phyloP scores from a whole-genome alignment of 331 rosid genomes.

The Quercus tomentella region DNA sequence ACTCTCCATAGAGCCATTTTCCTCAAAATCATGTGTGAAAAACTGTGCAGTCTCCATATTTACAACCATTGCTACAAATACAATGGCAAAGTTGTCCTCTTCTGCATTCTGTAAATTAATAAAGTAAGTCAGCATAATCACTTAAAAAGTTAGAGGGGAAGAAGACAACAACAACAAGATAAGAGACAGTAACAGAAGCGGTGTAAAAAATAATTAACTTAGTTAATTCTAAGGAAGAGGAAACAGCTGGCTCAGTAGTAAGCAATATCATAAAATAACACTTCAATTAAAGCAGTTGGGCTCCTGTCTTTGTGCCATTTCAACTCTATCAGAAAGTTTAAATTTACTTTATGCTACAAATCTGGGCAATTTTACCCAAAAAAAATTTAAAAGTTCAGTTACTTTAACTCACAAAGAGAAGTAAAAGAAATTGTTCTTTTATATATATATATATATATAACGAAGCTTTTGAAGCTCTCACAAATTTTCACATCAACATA shows the following conservation, averaged over 20 bases:
- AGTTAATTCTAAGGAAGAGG: no score
- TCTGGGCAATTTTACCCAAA: no score
- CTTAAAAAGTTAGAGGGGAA: background rate
- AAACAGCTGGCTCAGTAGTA: background rate
- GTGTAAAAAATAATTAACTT: background rate
- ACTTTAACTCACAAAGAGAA: no score
- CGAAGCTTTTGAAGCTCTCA: no score
- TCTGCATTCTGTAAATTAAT: conserved; percentile 52
- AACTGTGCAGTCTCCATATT: conserved; percentile 99
- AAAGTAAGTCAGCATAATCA: background rate
- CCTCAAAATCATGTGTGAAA: conserved; percentile 98
- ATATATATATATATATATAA: no score
- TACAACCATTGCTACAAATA: conserved; percentile 99
- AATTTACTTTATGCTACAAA: background rate
- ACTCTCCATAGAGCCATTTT: conserved; percentile 99
- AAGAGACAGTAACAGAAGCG: background rate
- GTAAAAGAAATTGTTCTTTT: no score
- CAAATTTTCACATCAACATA: no score
- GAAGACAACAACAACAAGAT: conserved; percentile 4
- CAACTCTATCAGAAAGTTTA: background rate
- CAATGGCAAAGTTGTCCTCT: conserved; percentile 97
- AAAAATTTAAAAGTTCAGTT: no score
- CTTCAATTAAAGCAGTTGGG: background rate
- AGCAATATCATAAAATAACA: conserved; percentile 7
- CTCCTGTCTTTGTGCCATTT: background rate